Base-by-base conservation (phyloP, 1,139 yeast species). In the Hyphopichia buzzinii region DNA sequence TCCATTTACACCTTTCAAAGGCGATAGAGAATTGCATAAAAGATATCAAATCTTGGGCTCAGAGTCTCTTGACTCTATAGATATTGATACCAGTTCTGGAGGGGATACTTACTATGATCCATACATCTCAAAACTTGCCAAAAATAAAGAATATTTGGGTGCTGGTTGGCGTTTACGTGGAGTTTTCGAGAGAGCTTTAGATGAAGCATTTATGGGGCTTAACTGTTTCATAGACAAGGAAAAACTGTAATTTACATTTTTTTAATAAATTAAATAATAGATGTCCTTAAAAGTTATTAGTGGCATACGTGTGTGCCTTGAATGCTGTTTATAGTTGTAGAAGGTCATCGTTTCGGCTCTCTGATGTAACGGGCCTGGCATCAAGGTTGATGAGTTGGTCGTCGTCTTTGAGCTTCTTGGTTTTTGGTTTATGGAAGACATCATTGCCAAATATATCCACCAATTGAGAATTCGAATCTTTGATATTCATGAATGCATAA, bases 1-100 rank as follows among this genome's bases (percentile, higher is more conserved):
- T 3, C 97, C 97, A 19, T 92, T 90, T 57, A 89, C 97, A 3
- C 97, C 98, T 10, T 90, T 92, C 62, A 80, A 81, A 52, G 97
- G 97, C 34, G 97, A 92, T 62, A 73, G 95, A 36, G 83, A 84
- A 41, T 47, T 67, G 14, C 59, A 67, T 28, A 57, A 62, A 36
- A 62, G 63, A 30, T 75, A 67, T 49, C 55, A 44, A 4, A 45
- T 68, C 28, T 52, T 67, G 41, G 51, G 59, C 2, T 54, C 60
- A 2, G 37, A 39, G 4, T 47, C 54, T 5, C 50, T 55, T 11
- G 60, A 54, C n/a, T 69, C 69, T 35, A 61, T 74, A 44, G 67
- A 69, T 35, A 71, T 69, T 12, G 68, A 68, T 17, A 81, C 80
- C 49, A 73, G 68, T 39, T 89, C 87, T 26, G 43, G 43, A 14